Conservation (phyloP, 2,329 filamentous ascomycete species). For the Verticillium klebahnii region DNA sequence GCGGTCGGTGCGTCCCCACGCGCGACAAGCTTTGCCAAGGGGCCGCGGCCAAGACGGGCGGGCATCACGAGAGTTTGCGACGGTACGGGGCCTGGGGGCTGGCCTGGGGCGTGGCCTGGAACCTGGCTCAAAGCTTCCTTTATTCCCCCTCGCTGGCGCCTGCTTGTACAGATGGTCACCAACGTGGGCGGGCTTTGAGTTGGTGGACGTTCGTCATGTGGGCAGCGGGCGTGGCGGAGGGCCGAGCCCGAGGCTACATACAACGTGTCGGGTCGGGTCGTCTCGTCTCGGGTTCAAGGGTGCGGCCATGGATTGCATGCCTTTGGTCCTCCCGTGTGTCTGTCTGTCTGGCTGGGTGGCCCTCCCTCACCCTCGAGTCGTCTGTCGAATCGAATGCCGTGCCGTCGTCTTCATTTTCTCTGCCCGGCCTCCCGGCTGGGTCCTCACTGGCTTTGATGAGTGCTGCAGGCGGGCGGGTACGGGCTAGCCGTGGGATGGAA, state of each 20-base stretch:
- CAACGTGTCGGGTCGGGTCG: neutral
- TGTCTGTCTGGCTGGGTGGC: no score
- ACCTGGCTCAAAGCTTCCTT: neutral
- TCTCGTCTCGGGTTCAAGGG: no score
- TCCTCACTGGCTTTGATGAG: no score
- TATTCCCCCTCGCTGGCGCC: neutral
- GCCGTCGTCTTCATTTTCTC: no score
- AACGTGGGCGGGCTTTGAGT: neutral
- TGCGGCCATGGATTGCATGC: no score
- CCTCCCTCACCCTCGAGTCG: no score
- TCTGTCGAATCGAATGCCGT: no score
- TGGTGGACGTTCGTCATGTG: neutral
- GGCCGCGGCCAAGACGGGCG: slow-evolving; percentile 15
- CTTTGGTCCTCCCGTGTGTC: no score
- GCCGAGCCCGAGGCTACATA: neutral
- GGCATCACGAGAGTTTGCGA: slow-evolving; percentile 4
- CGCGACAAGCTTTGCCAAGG: slow-evolving; percentile 32
- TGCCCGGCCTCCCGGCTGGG: no score
- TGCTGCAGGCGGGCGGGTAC: no score
- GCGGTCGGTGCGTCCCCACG: slow-evolving; percentile 16
- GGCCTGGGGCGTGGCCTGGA: slow-evolving; percentile 6
- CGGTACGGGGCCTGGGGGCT: slow-evolving; percentile 6
- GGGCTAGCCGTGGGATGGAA: no score
- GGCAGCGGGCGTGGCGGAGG: neutral
- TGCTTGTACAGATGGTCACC: neutral